Evolutionary conservation across 1,284 basidiomycete genomes (phyloP), one percentile per base, ranked within the genome.

Genomic region (Sporisorium reilianum): DNA sequence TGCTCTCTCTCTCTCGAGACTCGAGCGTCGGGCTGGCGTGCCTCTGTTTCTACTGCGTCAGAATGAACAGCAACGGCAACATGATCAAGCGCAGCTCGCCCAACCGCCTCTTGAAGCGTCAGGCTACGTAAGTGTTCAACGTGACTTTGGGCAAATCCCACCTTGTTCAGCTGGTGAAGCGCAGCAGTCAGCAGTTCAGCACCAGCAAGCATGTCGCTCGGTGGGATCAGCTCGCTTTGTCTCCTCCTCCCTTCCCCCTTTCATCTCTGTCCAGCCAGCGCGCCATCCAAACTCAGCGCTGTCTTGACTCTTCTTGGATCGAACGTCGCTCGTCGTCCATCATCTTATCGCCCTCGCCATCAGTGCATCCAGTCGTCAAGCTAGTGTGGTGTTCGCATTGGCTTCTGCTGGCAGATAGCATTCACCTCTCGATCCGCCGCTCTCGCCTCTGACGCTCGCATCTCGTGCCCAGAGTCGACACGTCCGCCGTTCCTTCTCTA

Each of bases 51-150:
- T n/a, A n/a, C n/a, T n/a, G n/a, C n/a, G n/a, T n/a, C n/a, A n/a
- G n/a, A n/a, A n/a, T n/a, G 46, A n/a, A 36, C 48, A n/a, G 5
- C 10, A 12, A 38, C 38, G 8, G 38, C 32, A 34, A 36, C 32
- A 44, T 38, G 28, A 23, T 45, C 32, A 34, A 45, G 32, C 57
- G 42, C 34, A 61, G 44, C 26, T 48, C 58, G 1, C 16, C 26
- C 38, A 48, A 32, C 36, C 12, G 51, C 25, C 42, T 61, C 12
- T 46, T 41, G 36, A 40, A 61, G 58, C 58, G 58, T 61, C 58
- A 61, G 58, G 26, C 20, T 48, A 32, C 28, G 58, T 61, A 54
- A 61, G 58, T 59, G 10, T 55, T 42, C 4, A 28, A 23, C 36
- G 14, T 14, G 23, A 45, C 14, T 18, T 23, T 44, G 14, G 2